Evolutionary conservation across 2,329 filamentous ascomycete species (phyloP), one percentile per base, ranked within the genome.

Genomic region (Paecilomyces sp.): DNA sequence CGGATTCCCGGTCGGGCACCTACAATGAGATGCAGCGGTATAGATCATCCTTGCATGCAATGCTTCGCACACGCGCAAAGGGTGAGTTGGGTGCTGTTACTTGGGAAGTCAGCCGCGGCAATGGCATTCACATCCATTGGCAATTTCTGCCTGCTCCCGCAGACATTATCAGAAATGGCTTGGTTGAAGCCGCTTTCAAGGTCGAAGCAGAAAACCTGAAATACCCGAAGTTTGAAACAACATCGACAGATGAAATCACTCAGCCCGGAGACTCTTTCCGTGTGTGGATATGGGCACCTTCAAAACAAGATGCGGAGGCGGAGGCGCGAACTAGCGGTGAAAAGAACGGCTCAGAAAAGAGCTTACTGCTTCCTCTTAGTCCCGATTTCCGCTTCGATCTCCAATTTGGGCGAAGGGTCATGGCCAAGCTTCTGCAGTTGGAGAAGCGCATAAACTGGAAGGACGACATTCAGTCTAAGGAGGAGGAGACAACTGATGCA

Each of bases 121-220:
- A 84, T 57, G 91, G 94, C 58, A 87, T 97, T 59, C 94, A 99
- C 72, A 83, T 88, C 1, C 93, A 97, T 70, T 97, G 92, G 94
- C 95, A 99, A 75, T 89, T 95, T 66, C 78, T 97, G 31, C 91
- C 94, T 0, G 80, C 95, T 0, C 84, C 89, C 0, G 79, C 83
- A 0, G 82, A 88, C 9, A 78, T 91, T 53, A 83, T 96, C 56
- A 78, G 77, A 22, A 85, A 86, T 54, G 89, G 90, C 0, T 80
- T 96, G 1, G 90, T 96, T 0, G 91, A 96, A 72, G 91, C 90
- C 0, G 93, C 88, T 0, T 97, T 99, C 77, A 88, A 88, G 57
- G 90, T 95, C 1, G 87, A 96, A 70, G 92, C 91, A 0, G 89
- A 96, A 72, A 95, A 96, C 55, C 71, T 83, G 24, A 73, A 80